Evolutionary conservation across 306 rosid genomes (phyloP).

Genomic region (Boehmeria nivea): DNA sequence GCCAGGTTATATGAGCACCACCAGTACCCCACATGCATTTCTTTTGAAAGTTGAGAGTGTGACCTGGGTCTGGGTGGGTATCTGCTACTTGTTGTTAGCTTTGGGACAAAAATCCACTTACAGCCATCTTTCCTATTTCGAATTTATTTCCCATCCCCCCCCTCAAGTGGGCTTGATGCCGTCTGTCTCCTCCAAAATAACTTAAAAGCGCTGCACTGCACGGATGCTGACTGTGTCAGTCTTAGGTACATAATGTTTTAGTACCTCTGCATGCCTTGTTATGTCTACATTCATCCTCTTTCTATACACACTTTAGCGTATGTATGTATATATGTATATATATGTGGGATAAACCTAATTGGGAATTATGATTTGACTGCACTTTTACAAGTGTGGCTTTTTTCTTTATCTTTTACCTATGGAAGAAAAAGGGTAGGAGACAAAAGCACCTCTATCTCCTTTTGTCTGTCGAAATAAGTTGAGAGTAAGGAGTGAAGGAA

Average conservation of each 20-base stretch:
- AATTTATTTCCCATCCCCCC: background rate
- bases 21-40: constrained; percentile 21
- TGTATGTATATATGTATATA: background rate
- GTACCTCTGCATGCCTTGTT: background rate
- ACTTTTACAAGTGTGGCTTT: too few species aligned
- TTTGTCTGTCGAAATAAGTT: background rate
- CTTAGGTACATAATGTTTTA: background rate
- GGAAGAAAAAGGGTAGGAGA: background rate
- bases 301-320: too few species aligned
- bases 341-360: background rate
- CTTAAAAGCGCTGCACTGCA: background rate
- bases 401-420: too few species aligned
- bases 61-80: constrained; percentile 13
- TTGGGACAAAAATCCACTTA: constrained; percentile 19
- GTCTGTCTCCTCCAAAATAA: background rate
- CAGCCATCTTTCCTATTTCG: constrained; percentile 8
- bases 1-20: constrained; percentile 8
- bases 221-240: constrained; percentile 18
- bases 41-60: background rate
- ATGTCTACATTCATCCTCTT: background rate
- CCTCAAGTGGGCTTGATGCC: constrained; percentile 1
- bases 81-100: constrained; percentile 19
- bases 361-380: background rate
- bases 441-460: background rate
- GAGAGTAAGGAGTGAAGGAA: constrained; percentile 7